Conservation (phyloP, 2,329 filamentous ascomycete genomes). For the Trichothecium sympodiale region DNA sequence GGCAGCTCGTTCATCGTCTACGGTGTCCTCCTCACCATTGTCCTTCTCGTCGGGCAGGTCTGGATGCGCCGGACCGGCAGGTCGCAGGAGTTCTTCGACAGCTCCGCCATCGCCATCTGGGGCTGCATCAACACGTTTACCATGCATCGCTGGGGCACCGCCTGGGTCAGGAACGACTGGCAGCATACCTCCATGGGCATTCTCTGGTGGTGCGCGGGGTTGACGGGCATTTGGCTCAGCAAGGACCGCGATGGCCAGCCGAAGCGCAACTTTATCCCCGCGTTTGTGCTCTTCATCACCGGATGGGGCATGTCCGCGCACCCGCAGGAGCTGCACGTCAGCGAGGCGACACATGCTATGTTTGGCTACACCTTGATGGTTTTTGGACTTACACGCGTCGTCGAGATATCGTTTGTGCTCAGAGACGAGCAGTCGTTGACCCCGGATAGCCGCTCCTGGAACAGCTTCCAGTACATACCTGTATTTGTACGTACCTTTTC, state of each 20-base stretch:
- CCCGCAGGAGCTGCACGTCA: conserved; percentile 72
- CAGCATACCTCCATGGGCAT: conserved; percentile 99
- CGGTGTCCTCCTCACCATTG: conserved; percentile 73
- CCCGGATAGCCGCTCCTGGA: conserved; percentile 57
- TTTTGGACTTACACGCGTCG: conserved; percentile 70
- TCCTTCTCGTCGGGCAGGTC: conserved; percentile 77
- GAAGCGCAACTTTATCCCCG: conserved; percentile 87
- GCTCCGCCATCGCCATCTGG: conserved; percentile 82
- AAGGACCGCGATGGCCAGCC: conserved; percentile 71
- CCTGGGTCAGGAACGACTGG: conserved; percentile 88
- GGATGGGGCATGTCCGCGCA: conserved; percentile 95
- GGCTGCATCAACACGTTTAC: conserved; percentile 97
- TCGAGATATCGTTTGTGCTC: conserved; percentile 85
- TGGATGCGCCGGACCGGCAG: conserved; percentile 76
- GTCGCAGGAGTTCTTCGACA: conserved; percentile 96
- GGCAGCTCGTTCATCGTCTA: conserved; percentile 93
- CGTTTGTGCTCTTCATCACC: conserved; percentile 80
- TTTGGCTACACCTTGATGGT: conserved; percentile 97
- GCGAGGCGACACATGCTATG: conserved; percentile 74
- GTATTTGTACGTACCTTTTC: conserved; percentile 38
- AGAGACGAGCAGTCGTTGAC: conserved; percentile 56
- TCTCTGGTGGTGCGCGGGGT: conserved; percentile 91
- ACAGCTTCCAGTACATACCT: conserved; percentile 45
- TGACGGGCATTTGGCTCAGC: conserved; percentile 88
- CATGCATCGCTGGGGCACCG: conserved; percentile 83